Evolutionary conservation across 768 basidiomycete species (phyloP), one percentile per base, ranked within the genome.

Genomic region (Xerocomellus dryophilus): DNA sequence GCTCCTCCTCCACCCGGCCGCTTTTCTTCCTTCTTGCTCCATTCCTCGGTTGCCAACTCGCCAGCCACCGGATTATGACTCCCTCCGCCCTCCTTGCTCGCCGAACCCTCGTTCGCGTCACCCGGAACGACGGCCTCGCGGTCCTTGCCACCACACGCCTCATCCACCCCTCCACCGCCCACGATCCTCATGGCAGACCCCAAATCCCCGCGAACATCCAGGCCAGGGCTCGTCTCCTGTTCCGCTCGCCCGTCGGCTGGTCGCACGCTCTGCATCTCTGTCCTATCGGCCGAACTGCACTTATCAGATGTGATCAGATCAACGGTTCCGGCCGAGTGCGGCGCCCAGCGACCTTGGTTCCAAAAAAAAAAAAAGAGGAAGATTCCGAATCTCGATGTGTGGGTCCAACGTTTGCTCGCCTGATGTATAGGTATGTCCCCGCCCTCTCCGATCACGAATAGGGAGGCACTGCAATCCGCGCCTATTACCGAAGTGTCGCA

Each of bases 111-210:
- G 53, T 7, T 51, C 17, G 47, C 41, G 49, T 60, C 66, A 61
- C 59, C 66, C 57, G 61, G 54, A 53, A n/a, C 25, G 48, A 62
- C 56, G 51, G 65, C 63, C 51, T 50, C 31, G 40, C 58, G 61
- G 53, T 36, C 48, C 35, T 47, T 52, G 45, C 60, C 59, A 47
- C 7, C 47, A 47, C 66, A 67, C 55, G 66, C 66, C 53, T 39
- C 54, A 43, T 53, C 64, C 66, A 47, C 55, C 55, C 64, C 62
- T 42, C 43, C 50, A 31, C 53, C 51, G 54, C 38, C 67, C 64
- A 56, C 50, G 62, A 58, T 43, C 66, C 66, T 61, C 66, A 57
- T 62, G 66, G 57, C 25, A 36, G 39, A 55, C 56, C 56, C 61
- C 56, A 59, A 48, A 68, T 67, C 56, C 58, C 66, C 66, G 66